These are phyloP conservation scores for Fusarium acutatum DNA, from an alignment of 2,329 filamentous ascomycete genomes.

Conservation along the genomic window DNA sequence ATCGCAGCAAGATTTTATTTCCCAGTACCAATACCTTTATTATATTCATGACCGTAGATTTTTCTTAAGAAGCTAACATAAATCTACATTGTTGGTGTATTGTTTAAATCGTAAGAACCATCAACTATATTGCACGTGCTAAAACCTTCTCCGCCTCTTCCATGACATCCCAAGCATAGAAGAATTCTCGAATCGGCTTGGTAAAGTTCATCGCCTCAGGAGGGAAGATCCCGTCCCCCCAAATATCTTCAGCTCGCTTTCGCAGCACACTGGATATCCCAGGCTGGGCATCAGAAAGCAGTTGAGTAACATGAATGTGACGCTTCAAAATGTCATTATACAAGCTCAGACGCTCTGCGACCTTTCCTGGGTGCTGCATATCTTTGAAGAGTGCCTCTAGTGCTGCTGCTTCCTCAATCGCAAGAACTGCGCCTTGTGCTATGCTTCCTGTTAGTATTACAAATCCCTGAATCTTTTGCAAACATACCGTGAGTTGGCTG, in stretches of 20 bases:
- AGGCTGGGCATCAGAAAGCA: neutral
- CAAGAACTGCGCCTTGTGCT: neutral
- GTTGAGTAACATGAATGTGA: neutral
- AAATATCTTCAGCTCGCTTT: neutral
- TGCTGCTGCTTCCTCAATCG: neutral
- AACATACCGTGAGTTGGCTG: neutral
- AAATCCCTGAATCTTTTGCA: too few relatives aligned
- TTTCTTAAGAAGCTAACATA: too few relatives aligned
- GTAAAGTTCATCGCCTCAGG: neutral
- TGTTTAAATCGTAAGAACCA: too few relatives aligned
- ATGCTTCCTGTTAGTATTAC: neutral
- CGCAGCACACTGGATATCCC: neutral
- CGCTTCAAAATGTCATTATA: neutral
- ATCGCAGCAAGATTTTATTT: too few relatives aligned
- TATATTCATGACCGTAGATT: too few relatives aligned
- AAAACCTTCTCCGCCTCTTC: neutral
- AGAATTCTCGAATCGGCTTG: neutral
- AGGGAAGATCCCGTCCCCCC: neutral
- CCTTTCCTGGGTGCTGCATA: rapidly evolving
- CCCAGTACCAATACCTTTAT: too few relatives aligned
- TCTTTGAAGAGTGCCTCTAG: neutral
- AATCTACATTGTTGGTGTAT: too few relatives aligned
- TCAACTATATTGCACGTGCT: rapidly evolving
- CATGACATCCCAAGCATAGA: neutral
- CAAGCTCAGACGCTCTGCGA: rapidly evolving